These are phyloP conservation scores for Starmerella davenportii DNA, from an alignment of 805 yeast genomes.

Conservation along the genomic window DNA sequence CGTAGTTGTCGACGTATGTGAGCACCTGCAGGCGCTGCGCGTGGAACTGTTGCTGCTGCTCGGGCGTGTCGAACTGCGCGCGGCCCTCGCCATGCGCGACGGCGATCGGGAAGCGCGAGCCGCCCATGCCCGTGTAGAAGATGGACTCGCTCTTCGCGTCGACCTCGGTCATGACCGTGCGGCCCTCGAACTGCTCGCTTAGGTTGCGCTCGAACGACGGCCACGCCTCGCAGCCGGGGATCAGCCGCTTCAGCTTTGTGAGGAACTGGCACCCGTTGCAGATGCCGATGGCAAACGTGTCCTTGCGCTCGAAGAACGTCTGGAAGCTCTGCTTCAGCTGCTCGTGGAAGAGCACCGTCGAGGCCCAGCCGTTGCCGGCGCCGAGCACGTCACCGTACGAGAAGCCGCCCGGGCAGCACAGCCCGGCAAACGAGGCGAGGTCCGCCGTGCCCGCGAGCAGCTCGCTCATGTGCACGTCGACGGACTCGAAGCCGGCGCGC, in stretches of 20 bases:
- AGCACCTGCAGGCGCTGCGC: slow-evolving; percentile 38
- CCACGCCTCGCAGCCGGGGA: slow-evolving; percentile 92
- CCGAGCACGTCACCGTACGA: slow-evolving; percentile 97
- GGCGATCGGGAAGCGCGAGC: slow-evolving; percentile 87
- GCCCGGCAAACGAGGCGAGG: slow-evolving; percentile 59
- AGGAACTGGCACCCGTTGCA: slow-evolving; percentile 98
- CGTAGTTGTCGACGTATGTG: slow-evolving; percentile 81
- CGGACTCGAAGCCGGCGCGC: slow-evolving; percentile 84
- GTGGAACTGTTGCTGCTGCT: slow-evolving; percentile 33
- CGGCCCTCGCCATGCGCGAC: slow-evolving; percentile 99
- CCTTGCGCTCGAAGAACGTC: slow-evolving; percentile 67
- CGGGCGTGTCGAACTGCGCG: slow-evolving; percentile 44
- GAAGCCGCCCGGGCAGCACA: slow-evolving; percentile 98
- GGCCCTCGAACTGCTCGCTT: slow-evolving; percentile 92
- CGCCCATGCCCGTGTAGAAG: slow-evolving; percentile 77
- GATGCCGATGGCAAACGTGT: slow-evolving; percentile 94
- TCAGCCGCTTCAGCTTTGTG: slow-evolving; percentile 63
- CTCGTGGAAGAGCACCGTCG: slow-evolving; percentile 74
- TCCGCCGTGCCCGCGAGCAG: slow-evolving; percentile 53
- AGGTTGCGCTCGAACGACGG: slow-evolving; percentile 82
- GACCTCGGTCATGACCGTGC: slow-evolving; percentile 76
- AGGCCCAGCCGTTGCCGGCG: slow-evolving; percentile 99
- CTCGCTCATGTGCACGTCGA: slow-evolving; percentile 95
- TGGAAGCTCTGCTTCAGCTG: slow-evolving; percentile 57
- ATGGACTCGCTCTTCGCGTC: slow-evolving; percentile 29